Conservation (phyloP, 306 rosid species). For the Mucuna pruriens region DNA sequence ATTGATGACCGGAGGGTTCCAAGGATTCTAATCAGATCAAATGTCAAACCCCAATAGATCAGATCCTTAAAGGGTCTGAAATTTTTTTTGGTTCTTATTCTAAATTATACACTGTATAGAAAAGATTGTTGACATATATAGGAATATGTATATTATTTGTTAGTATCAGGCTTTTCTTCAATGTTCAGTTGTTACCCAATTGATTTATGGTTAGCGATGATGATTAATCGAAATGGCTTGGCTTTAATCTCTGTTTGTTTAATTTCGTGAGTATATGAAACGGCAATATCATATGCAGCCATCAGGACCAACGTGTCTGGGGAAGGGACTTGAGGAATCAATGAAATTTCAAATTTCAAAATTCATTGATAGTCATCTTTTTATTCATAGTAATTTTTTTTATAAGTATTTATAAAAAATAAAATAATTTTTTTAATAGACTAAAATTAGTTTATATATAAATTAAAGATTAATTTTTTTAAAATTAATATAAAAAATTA, state of each 20-base stretch:
- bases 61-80: constrained; percentile 25
- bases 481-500: no score
- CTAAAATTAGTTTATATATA: no score
- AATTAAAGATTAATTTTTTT: no score
- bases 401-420: no score
- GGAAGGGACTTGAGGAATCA: no score
- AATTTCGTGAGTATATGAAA: neutral
- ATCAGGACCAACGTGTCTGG: no score
- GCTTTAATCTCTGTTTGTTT: neutral
- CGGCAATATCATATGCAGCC: neutral
- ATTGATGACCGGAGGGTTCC: constrained; percentile 11
- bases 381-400: no score
- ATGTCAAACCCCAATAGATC: constrained; percentile 24
- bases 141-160: constrained; percentile 14
- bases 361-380: no score
- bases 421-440: no score
- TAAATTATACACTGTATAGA: constrained; percentile 32
- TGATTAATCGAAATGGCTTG: constrained; percentile 4
- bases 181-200: constrained; percentile 1
- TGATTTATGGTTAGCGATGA: neutral
- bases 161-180: neutral
- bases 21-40: constrained; percentile 30
- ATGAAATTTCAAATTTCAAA: no score
- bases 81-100: constrained; percentile 19
- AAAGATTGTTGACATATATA: constrained; percentile 19